A percentile compares a stretch with the other conserved stretches of the same genome.
Conservation (phyloP, 2,329 filamentous ascomycete genomes). For the Acrocalymma vagum region DNA sequence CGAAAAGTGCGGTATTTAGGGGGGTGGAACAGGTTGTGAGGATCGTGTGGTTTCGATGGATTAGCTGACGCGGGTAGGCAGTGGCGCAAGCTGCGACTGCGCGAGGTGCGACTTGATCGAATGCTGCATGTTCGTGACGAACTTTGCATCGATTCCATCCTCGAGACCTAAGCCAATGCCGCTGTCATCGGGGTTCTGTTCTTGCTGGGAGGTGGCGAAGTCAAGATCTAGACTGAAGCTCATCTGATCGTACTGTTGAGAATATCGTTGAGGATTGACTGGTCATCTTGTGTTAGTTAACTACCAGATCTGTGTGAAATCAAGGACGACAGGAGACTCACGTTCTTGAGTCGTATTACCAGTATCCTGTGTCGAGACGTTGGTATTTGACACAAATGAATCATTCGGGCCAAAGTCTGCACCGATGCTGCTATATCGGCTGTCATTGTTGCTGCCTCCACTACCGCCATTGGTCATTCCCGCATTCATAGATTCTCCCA, state of each 20-base stretch:
- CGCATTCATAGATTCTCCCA: conserved; percentile 39
- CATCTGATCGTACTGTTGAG: conserved; percentile 42
- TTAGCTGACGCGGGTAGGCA: conserved; percentile 27
- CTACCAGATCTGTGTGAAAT: conserved; percentile 22
- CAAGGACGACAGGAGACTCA: conserved; percentile 28
- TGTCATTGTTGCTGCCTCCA: conserved; percentile 48
- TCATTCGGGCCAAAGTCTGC: conserved; percentile 45
- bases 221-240: conserved; percentile 44
- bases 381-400: conserved; percentile 41
- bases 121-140: conserved; percentile 31
- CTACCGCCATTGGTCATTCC: conserved; percentile 43
- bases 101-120: conserved; percentile 30
- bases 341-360: conserved; percentile 35
- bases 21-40: background rate
- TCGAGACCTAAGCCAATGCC: conserved; percentile 45
- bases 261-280: conserved; percentile 44
- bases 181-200: conserved; percentile 44
- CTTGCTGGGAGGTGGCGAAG: conserved; percentile 39
- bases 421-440: conserved; percentile 48
- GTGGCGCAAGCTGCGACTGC: conserved; percentile 28
- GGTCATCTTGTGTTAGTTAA: conserved; percentile 46
- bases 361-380: conserved; percentile 32
- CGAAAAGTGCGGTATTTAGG: conserved; percentile 6
- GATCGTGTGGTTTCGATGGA: no score
- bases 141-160: conserved; percentile 45